Evolutionary conservation across 1,284 basidiomycete genomes (phyloP).

Genomic region (Athelia psychrophila): DNA sequence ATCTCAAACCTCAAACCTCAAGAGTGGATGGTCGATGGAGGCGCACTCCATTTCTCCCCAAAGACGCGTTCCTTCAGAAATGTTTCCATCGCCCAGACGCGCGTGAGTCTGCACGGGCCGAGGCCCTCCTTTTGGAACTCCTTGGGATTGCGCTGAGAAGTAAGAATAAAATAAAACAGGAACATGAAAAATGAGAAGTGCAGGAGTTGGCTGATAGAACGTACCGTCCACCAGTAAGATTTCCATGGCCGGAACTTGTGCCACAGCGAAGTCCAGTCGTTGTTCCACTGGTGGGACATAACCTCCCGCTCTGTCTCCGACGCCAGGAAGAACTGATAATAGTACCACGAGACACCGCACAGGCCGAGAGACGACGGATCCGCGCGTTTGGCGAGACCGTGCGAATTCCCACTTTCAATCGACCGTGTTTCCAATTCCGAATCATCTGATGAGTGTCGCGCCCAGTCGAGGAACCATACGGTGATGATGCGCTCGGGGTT

Average conservation of each 20-base stretch:
- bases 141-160: background rate
- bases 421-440: slow-evolving; percentile 24
- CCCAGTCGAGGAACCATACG: slow-evolving; percentile 23
- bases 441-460: slow-evolving; percentile 17
- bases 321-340: slow-evolving; percentile 48
- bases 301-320: slow-evolving; percentile 20
- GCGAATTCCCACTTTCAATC: slow-evolving; percentile 7
- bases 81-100: background rate
- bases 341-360: slow-evolving; percentile 43
- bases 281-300: slow-evolving; percentile 26
- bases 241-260: slow-evolving; percentile 12
- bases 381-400: background rate
- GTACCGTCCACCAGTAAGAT: slow-evolving; percentile 23
- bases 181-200: background rate
- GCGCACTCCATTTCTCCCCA: background rate
- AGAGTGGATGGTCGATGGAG: background rate
- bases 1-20: no score
- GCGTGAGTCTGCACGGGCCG: background rate
- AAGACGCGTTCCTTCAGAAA: background rate
- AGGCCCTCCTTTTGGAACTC: background rate
- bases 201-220: background rate
- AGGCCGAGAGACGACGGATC: slow-evolving; percentile 20
- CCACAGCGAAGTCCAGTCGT: background rate
- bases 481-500: slow-evolving; percentile 42
- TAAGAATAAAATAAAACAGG: background rate